phyloP scores from a whole-genome alignment of 2,329 filamentous ascomycete genomes.

The Cladosporium sphaerospermum region DNA sequence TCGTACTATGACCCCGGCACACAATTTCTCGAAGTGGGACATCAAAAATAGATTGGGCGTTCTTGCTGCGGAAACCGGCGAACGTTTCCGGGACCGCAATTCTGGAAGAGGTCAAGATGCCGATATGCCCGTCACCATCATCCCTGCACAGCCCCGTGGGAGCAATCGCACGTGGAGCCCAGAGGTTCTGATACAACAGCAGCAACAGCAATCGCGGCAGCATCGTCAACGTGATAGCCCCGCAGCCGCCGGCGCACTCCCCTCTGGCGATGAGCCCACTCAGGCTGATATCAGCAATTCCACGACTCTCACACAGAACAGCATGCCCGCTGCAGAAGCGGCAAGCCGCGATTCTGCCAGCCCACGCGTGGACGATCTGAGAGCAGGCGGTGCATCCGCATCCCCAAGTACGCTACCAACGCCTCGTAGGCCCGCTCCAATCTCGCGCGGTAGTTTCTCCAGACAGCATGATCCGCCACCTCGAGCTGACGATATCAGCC shows the following conservation, averaged over 20 bases:
- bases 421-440: not conserved
- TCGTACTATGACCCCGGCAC: constrained; percentile 32
- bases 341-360: constrained; percentile 2
- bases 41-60: constrained; percentile 42
- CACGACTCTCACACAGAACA: constrained; percentile 14
- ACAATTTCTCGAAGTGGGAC: constrained; percentile 40
- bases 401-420: constrained; percentile 15
- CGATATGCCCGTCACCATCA: constrained; percentile 52
- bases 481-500: constrained; percentile 26
- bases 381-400: constrained; percentile 12
- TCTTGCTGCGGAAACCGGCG: constrained; percentile 43
- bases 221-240: not conserved
- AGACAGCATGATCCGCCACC: constrained; percentile 17
- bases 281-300: constrained; percentile 12
- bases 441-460: constrained; percentile 4
- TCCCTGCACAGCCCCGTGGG: constrained; percentile 51
- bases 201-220: constrained; percentile 5
- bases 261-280: not conserved
- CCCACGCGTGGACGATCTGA: not conserved
- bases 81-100: constrained; percentile 37
- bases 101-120: constrained; percentile 30
- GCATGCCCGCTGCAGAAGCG: constrained; percentile 1
- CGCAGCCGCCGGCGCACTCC: not conserved
- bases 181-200: constrained; percentile 6
- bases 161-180: constrained; percentile 51